A percentile compares a stretch with the other conserved stretches of the same genome.
Conservation (phyloP, 352 stramenopile species). For the Phytophthora pisi region DNA sequence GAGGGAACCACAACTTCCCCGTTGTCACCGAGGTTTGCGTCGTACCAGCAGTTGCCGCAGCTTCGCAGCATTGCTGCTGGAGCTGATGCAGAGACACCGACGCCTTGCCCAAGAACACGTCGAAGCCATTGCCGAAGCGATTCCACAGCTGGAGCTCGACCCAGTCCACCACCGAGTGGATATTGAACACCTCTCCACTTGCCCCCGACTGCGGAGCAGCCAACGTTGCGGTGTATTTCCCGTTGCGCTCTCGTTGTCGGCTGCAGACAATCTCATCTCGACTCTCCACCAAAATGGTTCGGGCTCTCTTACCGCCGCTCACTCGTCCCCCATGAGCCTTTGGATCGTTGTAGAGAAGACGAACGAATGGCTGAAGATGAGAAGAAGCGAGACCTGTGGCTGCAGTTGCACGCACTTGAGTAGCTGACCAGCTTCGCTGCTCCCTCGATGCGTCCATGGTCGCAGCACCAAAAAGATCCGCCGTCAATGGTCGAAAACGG, state of each 20-base stretch:
- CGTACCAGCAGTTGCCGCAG: not conserved
- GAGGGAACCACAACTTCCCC: constrained; percentile 43
- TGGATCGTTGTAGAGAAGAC: constrained; percentile 50
- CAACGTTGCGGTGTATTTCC: constrained; percentile 55
- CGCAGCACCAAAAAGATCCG: constrained; percentile 19
- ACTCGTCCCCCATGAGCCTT: constrained; percentile 1
- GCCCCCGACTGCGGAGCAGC: not conserved
- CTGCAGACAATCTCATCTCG: constrained; percentile 23
- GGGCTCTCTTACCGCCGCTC: constrained; percentile 4
- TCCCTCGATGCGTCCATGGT: constrained; percentile 8
- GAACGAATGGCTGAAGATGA: constrained; percentile 52
- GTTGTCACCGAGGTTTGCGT: constrained; percentile 8
- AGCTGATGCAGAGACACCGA: constrained; percentile 46
- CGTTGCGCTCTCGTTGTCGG: constrained; percentile 35
- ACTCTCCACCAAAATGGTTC: constrained; percentile 27
- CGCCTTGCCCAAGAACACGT: constrained; percentile 56
- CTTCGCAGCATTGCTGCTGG: constrained; percentile 13
- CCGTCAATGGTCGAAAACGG: constrained; percentile 23
- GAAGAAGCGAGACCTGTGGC: constrained; percentile 49
- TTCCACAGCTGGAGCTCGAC: constrained; percentile 77
- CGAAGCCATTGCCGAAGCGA: constrained; percentile 54
- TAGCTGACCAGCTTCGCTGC: constrained; percentile 29
- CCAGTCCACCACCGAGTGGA: constrained; percentile 43
- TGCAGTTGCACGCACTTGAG: constrained; percentile 37
- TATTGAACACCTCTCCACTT: constrained; percentile 25